A percentile compares a stretch with the other conserved stretches of the same genome.
These are phyloP conservation scores for Trichoderma sp. DNA, from an alignment of 2,329 filamentous ascomycete species.

Conservation along the genomic window DNA sequence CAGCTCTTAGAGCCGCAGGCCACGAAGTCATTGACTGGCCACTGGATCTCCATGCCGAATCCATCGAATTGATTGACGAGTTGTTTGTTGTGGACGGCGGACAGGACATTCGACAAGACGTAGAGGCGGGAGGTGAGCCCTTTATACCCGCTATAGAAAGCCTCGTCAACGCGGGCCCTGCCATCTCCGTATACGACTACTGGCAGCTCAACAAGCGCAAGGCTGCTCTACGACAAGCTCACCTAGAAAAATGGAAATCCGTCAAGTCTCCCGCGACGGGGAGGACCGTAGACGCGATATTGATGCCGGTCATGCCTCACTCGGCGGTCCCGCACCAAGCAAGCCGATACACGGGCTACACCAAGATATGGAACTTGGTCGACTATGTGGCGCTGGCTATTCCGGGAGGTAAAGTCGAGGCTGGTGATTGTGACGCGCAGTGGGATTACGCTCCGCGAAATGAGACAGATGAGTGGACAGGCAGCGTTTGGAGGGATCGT, in stretches of 20 bases:
- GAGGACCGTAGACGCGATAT: slow-evolving; percentile 17
- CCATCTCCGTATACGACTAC: slow-evolving; percentile 65
- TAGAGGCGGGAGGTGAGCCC: slow-evolving; percentile 58
- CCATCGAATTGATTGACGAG: background rate
- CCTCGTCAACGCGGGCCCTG: slow-evolving; percentile 50
- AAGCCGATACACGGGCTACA: background rate
- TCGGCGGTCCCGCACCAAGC: background rate
- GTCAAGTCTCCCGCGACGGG: slow-evolving; percentile 34
- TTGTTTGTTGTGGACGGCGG: background rate
- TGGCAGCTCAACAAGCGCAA: slow-evolving; percentile 55
- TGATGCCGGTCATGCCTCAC: background rate
- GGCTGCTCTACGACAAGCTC: background rate
- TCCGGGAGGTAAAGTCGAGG: background rate
- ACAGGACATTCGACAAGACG: slow-evolving; percentile 38
- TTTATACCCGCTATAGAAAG: slow-evolving; percentile 59
- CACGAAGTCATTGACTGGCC: slow-evolving; percentile 69
- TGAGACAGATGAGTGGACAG: background rate
- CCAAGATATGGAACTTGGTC: background rate
- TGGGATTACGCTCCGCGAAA: background rate
- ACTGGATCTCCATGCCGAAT: slow-evolving; percentile 20
- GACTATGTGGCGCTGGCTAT: background rate
- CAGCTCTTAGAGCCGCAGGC: slow-evolving; percentile 68
- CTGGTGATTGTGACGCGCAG: background rate
- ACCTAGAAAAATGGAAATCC: background rate
- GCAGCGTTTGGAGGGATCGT: slow-evolving; percentile 36